Base-by-base conservation (phyloP, 1,284 basidiomycete genomes). In the Blastosporella zonata region DNA sequence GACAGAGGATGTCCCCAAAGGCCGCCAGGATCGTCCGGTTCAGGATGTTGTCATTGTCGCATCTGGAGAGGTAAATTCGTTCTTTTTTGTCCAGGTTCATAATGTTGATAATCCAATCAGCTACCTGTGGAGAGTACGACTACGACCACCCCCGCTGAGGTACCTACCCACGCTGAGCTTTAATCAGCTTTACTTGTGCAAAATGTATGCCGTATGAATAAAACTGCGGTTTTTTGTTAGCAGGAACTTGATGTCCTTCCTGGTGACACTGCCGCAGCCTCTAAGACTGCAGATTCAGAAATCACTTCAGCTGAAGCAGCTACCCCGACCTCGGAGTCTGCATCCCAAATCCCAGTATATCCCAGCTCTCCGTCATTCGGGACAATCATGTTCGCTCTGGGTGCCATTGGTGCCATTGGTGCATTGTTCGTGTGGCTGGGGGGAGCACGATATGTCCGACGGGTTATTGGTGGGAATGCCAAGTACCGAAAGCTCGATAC, bases 91-190 rank as follows among this genome's bases (percentile, higher is more conserved):
- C 27, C n/a, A 17, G 47, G 15, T 23, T 41, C 20, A 13, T 3
- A n/a, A 6, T 48, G 49, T 38, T 59, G 2, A 49, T 58, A 33
- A 20, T 22, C 33, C 37, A 50, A 23, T 52, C 36, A 92, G 87
- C 72, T 93, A 44, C 71, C 73, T 33, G 66, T 92, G 34, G 85
- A 89, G 21, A 18, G 20, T 5, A 20, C 21, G 21, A 37, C 39
- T 8, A 27, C 43, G 10, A 43, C 49, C 23, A 43, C 52, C 27
- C 17, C 53, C 34, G 44, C 43, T 31, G 75, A 94, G 90, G 90
- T 94, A 83, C 93, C 91, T 74, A 71, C 90, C 63, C 91, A 83
- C 63, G 84, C 81, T 81, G 93, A 97, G 82, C 91, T 96, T 64
- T 96, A 81, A 83, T 68, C 67, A 65, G 74, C 73, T 68, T 62